Evolutionary conservation across 805 yeast genomes (phyloP), one percentile per base, ranked within the genome.

Genomic region (Lipomyces chichibuensis): DNA sequence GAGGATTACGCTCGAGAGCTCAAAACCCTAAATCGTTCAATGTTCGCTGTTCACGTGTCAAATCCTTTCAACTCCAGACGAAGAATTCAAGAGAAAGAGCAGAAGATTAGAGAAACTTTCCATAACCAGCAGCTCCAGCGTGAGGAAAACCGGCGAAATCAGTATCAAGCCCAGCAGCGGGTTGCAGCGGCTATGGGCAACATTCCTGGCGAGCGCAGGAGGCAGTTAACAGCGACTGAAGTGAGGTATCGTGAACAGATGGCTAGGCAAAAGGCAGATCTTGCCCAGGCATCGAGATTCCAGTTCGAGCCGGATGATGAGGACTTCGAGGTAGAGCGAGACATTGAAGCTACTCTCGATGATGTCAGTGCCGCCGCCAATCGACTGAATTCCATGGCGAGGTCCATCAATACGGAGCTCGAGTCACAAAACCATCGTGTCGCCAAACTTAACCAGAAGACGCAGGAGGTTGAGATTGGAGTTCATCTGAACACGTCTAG

Each of bases 241-340:
- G n/a, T 49, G 58, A 61, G 65, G 8, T 69, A 67, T 27, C 67
- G 66, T 9, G 71, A 69, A 52, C 70, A 64, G 46, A 84, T 85
- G 74, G 85, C 84, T 69, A 83, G 81, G 63, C 85, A 85, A 60
- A 86, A 86, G 63, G 77, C 80, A 70, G 78, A 83, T 69, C 82
- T 86, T 59, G 81, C 75, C 56, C 87, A 86, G 51, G 89, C 96
- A 1, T 80, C 85, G 65, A 80, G 86, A 71, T 92, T 89, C 78
- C 91, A 90, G 74, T 90, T 91, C 73, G 97, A 92, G 75, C 90
- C 89, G 59, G 98, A 94, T 78, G 87, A 87, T 60, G 98, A 94
- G 76, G 98, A 95, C 77, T 97, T 92, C 74, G 95, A 88, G 72
- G 85, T 92, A 85, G 98, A 94, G 76, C 85, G 88, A 69, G 97